These are phyloP conservation scores for Eimeria acervulina DNA, from an alignment of 169 alveolate species.

Conservation along the genomic window DNA sequence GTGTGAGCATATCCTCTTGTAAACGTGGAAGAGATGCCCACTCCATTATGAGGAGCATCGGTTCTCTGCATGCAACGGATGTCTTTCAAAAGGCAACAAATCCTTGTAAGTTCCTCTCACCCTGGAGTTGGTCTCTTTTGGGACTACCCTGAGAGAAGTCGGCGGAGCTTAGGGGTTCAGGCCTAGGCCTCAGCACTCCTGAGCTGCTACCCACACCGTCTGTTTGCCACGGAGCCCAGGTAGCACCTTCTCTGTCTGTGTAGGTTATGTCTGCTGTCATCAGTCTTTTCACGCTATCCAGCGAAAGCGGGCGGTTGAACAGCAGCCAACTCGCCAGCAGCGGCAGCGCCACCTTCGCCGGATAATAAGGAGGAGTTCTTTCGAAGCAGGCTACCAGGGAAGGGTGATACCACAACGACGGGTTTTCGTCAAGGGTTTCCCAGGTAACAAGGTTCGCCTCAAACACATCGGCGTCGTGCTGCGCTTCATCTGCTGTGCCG, in stretches of 20 bases:
- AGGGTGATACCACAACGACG: constrained; percentile 94
- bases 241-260: constrained; percentile 65
- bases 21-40: background rate
- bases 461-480: constrained; percentile 85
- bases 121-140: constrained; percentile 59
- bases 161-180: constrained; percentile 58
- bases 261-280: constrained; percentile 85
- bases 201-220: constrained; percentile 59
- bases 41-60: background rate
- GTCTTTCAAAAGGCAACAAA: background rate
- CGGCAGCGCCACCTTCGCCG: constrained; percentile 94
- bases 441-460: constrained; percentile 85
- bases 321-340: constrained; percentile 93
- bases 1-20: background rate
- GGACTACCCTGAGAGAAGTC: constrained; percentile 51
- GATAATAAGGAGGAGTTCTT: constrained; percentile 94
- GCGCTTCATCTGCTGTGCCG: constrained; percentile 84
- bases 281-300: constrained; percentile 89
- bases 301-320: constrained; percentile 93
- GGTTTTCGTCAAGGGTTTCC: constrained; percentile 91
- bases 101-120: background rate
- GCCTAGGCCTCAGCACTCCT: constrained; percentile 46
- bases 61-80: background rate
- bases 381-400: constrained; percentile 94
- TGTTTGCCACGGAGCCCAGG: constrained; percentile 74